These are phyloP conservation scores for Rubroboletus pulcherrimus DNA, from an alignment of 768 basidiomycete species.

Conservation along the genomic window DNA sequence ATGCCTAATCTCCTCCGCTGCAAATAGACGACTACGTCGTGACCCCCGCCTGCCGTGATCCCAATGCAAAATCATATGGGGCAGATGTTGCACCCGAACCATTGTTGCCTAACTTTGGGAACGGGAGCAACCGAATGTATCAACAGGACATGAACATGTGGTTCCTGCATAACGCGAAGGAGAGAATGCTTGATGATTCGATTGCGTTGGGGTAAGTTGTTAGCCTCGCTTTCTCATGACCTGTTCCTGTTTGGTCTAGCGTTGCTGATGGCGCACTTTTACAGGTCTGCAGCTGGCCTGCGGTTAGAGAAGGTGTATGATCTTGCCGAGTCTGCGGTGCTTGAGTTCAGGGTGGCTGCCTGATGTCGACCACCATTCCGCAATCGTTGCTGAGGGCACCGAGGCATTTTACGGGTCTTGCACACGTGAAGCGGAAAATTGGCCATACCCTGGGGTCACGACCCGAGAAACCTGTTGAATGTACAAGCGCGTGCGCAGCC, in stretches of 20 bases:
- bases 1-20: background rate
- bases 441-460: too few species aligned
- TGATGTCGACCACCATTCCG: background rate
- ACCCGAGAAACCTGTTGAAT: too few species aligned
- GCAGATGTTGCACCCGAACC: slow-evolving; percentile 39
- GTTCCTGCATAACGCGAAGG: slow-evolving; percentile 38
- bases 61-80: slow-evolving; percentile 2
- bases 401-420: too few species aligned
- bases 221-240: background rate
- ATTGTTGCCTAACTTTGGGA: slow-evolving; percentile 46
- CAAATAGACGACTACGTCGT: slow-evolving; percentile 24
- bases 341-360: slow-evolving; percentile 22
- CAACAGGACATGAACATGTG: slow-evolving; percentile 48
- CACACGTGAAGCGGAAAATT: too few species aligned
- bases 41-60: slow-evolving; percentile 8
- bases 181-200: slow-evolving; percentile 41
- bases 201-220: slow-evolving; percentile 30
- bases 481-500: too few species aligned
- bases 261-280: background rate
- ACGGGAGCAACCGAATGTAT: slow-evolving; percentile 39
- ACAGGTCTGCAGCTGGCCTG: slow-evolving; percentile 18
- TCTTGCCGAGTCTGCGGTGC: slow-evolving; percentile 24
- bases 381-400: background rate
- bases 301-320: slow-evolving; percentile 26
- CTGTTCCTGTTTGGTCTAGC: too few species aligned